Conservation (phyloP, 805 yeast genomes). For the Yamadazyma endophytica region DNA sequence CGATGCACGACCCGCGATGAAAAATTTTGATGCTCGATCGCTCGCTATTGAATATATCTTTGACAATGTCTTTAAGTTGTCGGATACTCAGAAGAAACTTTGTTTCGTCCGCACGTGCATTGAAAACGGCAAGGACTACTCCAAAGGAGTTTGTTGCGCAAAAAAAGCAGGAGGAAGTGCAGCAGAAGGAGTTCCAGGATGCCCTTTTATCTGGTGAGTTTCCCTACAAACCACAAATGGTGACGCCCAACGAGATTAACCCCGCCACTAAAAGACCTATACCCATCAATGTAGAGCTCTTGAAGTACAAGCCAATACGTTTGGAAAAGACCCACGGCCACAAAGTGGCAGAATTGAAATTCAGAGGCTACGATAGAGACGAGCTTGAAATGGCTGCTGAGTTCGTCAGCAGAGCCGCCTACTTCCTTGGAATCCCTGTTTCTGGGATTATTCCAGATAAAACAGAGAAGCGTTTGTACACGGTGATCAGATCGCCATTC, state of each 20-base stretch:
- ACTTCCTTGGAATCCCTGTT: slow-evolving; percentile 82
- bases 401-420: slow-evolving; percentile 87
- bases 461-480: slow-evolving; percentile 81
- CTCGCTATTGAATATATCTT: too few relatives aligned
- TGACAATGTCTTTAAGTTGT: too few relatives aligned
- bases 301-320: slow-evolving; percentile 75
- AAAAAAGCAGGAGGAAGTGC: slow-evolving; percentile 21
- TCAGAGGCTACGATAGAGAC: slow-evolving; percentile 67
- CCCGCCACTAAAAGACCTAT: slow-evolving; percentile 45
- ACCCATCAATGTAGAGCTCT: slow-evolving; percentile 82
- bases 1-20: too few relatives aligned
- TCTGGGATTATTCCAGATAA: slow-evolving; percentile 67
- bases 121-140: slow-evolving; percentile 5
- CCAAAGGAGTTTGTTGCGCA: slow-evolving; percentile 32
- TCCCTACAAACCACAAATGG: slow-evolving; percentile 27
- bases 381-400: slow-evolving; percentile 75
- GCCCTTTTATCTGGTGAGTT: slow-evolving; percentile 22
- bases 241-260: slow-evolving; percentile 18
- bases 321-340: slow-evolving; percentile 66
- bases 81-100: slow-evolving; percentile 1
- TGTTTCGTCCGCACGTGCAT: slow-evolving; percentile 9
- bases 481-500: slow-evolving; percentile 89
- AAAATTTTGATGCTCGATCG: too few relatives aligned
- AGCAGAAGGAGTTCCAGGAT: slow-evolving; percentile 16
- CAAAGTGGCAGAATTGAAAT: slow-evolving; percentile 69